phyloP scores from a whole-genome alignment of 805 yeast genomes.

The Priceomyces melissophilus region DNA sequence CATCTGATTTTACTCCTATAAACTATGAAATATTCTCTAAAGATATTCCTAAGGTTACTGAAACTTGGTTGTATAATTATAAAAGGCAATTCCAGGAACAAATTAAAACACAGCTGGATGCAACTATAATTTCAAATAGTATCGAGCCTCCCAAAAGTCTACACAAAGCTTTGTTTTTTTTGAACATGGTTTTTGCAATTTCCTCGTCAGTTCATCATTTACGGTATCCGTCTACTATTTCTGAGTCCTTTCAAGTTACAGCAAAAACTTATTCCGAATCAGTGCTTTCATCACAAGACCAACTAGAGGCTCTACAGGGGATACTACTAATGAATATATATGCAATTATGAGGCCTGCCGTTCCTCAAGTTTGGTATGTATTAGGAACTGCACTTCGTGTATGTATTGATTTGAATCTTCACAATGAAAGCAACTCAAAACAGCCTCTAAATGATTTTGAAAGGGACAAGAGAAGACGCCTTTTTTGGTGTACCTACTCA shows the following conservation, averaged over 20 bases:
- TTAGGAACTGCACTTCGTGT: conserved; percentile 76
- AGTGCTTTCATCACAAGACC: conserved; percentile 54
- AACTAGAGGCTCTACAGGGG: conserved; percentile 72
- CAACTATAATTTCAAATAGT: conserved; percentile 29
- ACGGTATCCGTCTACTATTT: conserved; percentile 59
- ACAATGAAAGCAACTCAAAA: conserved; percentile 49
- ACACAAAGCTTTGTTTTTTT: conserved; percentile 60
- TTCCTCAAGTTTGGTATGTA: conserved; percentile 91
- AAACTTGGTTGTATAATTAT: conserved; percentile 48
- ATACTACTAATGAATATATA: conserved; percentile 64
- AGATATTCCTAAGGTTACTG: conserved; percentile 21
- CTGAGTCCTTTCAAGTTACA: conserved; percentile 67
- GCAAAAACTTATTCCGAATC: conserved; percentile 59
- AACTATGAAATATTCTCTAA: conserved; percentile 25
- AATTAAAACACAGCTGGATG: conserved; percentile 18
- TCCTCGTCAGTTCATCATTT: conserved; percentile 72
- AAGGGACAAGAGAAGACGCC: conserved; percentile 66
- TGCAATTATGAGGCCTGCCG: conserved; percentile 83
- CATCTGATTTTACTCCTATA: conserved; percentile 52
- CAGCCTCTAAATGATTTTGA: conserved; percentile 49
- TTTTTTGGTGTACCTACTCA: conserved; percentile 89
- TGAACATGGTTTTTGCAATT: conserved; percentile 76
- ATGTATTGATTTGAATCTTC: conserved; percentile 82
- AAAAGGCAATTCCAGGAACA: conserved; percentile 24
- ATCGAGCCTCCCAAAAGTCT: conserved; percentile 46